Evolutionary conservation across 225 moss, liverwort and hornwort genomes (phyloP).

Genomic region (Sphagnum contortum): DNA sequence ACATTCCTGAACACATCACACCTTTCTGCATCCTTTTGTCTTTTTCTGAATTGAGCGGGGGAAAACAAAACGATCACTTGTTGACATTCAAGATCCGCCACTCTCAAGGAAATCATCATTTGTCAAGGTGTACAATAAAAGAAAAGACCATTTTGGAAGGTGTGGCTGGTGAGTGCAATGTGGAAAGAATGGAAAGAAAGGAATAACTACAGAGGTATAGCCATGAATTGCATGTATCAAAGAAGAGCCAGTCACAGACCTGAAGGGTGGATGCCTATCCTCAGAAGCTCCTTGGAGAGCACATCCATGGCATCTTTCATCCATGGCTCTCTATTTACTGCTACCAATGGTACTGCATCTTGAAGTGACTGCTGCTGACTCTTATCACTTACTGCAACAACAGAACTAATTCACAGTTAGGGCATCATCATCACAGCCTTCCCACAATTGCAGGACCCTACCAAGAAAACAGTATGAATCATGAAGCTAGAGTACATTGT

Average conservation of each 20-base stretch:
- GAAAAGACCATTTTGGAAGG: neutral
- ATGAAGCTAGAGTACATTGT: no score
- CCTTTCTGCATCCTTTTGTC: neutral
- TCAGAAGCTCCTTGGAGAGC: conserved; percentile 40
- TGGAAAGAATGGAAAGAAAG: neutral
- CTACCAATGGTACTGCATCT: conserved; percentile 12
- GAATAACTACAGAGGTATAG: neutral
- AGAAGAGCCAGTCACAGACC: conserved; percentile 16
- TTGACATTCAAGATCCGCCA: neutral
- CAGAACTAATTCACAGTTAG: no score
- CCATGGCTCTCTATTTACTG: conserved; percentile 39
- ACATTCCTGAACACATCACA: neutral
- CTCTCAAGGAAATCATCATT: no score
- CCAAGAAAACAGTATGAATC: no score
- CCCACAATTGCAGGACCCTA: no score
- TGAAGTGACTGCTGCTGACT: conserved; percentile 25
- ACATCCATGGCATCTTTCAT: conserved; percentile 48
- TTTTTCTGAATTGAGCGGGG: neutral
- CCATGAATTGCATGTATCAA: no score
- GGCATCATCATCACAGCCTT: no score
- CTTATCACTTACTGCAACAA: conserved; percentile 15
- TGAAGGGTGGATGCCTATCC: conserved; percentile 39
- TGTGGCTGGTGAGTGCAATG: neutral
- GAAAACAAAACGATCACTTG: neutral
- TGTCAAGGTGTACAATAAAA: neutral